A percentile compares a stretch with the other conserved stretches of the same genome.
Conservation (phyloP, 148 eudicot genomes). For the Silene conica region DNA sequence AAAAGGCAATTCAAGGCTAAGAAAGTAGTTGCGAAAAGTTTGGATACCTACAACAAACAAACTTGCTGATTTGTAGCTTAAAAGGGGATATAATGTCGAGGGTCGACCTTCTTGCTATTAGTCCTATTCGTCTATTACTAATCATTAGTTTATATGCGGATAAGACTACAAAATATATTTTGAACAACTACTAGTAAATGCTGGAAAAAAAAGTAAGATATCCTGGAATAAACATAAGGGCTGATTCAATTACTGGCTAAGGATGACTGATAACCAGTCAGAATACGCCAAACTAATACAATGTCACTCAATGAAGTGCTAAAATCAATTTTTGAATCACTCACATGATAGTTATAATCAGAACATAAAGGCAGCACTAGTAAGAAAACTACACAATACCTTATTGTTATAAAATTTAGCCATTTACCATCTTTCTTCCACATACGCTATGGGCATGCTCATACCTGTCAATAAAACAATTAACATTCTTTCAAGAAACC, state of each 20-base stretch:
- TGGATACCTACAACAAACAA: too few species aligned
- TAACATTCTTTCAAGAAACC: neutral
- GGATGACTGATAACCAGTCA: neutral
- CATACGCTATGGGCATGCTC: conserved; percentile 98
- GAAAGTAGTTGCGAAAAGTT: too few species aligned
- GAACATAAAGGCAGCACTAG: neutral
- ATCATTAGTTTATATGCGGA: neutral
- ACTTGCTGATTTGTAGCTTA: too few species aligned
- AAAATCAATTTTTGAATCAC: too few species aligned
- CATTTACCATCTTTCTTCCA: conserved; percentile 98
- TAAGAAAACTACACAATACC: conserved; percentile 35
- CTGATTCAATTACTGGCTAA: neutral
- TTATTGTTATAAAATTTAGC: conserved; percentile 95
- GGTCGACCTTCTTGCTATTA: too few species aligned
- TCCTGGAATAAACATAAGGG: neutral
- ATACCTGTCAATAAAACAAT: conserved; percentile 48
- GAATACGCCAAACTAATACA: too few species aligned
- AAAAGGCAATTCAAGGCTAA: too few species aligned
- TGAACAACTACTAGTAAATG: neutral
- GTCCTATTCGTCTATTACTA: neutral
- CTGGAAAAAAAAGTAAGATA: neutral
- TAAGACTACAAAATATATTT: neutral
- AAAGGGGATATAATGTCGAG: too few species aligned
- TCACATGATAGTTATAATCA: neutral
- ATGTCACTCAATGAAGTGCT: too few species aligned